phyloP scores from a whole-genome alignment of 495 filamentous ascomycete species.

The Tuber indicum region DNA sequence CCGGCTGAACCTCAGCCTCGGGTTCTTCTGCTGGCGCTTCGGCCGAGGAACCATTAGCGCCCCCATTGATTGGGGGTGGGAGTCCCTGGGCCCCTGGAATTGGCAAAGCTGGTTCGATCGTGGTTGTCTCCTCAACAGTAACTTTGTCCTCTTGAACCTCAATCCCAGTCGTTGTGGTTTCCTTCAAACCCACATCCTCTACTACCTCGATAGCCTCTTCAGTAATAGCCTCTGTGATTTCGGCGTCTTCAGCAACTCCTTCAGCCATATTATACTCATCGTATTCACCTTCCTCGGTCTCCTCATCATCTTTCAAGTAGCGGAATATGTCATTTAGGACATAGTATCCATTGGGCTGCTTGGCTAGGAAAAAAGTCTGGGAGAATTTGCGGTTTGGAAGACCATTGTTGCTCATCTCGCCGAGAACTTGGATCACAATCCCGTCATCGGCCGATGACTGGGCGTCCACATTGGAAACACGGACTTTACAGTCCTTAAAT shows the following conservation, averaged over 20 bases:
- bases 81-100: slow-evolving; percentile 45
- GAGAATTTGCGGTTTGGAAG: slow-evolving; percentile 87
- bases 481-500: slow-evolving; percentile 96
- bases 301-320: slow-evolving; percentile 71
- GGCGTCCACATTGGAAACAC: slow-evolving; percentile 94
- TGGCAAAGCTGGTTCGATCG: slow-evolving; percentile 33
- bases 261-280: slow-evolving; percentile 45
- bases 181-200: slow-evolving; percentile 44
- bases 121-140: slow-evolving; percentile 45
- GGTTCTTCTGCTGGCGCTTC: slow-evolving; percentile 33
- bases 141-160: slow-evolving; percentile 50
- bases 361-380: slow-evolving; percentile 95
- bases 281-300: slow-evolving; percentile 60
- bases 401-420: slow-evolving; percentile 90
- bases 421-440: slow-evolving; percentile 95
- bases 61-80: slow-evolving; percentile 42
- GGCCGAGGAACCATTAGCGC: slow-evolving; percentile 40
- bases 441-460: slow-evolving; percentile 77
- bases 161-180: slow-evolving; percentile 46
- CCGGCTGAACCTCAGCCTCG: slow-evolving; percentile 49
- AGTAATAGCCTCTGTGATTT: slow-evolving; percentile 53
- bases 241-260: slow-evolving; percentile 46
- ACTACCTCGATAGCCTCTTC: slow-evolving; percentile 53
- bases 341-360: slow-evolving; percentile 95
- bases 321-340: slow-evolving; percentile 97